Base-by-base conservation (phyloP, 805 yeast genomes). In the Kodamaea kaohsiungensis region DNA sequence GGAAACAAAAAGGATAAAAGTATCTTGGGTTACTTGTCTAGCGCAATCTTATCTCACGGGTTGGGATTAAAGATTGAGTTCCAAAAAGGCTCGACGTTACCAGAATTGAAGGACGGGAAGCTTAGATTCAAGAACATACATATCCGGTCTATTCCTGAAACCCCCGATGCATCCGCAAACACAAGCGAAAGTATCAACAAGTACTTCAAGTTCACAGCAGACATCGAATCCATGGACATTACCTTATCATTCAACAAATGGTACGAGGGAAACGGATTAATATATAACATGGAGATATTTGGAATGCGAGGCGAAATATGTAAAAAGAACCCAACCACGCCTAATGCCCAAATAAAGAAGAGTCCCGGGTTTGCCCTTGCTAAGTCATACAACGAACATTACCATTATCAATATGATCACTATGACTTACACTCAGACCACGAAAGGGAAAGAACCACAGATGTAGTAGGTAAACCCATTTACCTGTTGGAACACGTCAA, bases 241-340 rank as follows among this genome's bases (percentile, higher is more conserved):
- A 72, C 81, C 0, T 65, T 82, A 8, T 77, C 83, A 1, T 79
- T 82, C 54, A 71, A 76, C 42, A 82, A 82, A 62, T 82, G 86
- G 86, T 73, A 78, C 43, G 79, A 77, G 53, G 85, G 86, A 0
- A 72, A 73, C 48, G 87, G 87, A 1, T 63, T 82, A 22, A 77
- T 82, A 27, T 61, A 78, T 45, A 80, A 79, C 53, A 61, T 82
- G 48, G 82, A 80, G 53, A 65, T 82, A 5, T 72, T 65, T 42
- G 87, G 87, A 1, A 60, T 81, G 59, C 66, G 67, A 30, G 86
- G 84, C 8, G 65, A 66, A 42, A 59, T 72, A 7, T 53, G 49
- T 25, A 62, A 66, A 43, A 52, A 39, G 30, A 22, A 33, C 35
- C 15, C 3, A 7, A 7, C 30, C 8, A 7, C 51, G 4, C 18